phyloP scores from a whole-genome alignment of 73 alveolate species.

The Tetrahymena borealis region DNA sequence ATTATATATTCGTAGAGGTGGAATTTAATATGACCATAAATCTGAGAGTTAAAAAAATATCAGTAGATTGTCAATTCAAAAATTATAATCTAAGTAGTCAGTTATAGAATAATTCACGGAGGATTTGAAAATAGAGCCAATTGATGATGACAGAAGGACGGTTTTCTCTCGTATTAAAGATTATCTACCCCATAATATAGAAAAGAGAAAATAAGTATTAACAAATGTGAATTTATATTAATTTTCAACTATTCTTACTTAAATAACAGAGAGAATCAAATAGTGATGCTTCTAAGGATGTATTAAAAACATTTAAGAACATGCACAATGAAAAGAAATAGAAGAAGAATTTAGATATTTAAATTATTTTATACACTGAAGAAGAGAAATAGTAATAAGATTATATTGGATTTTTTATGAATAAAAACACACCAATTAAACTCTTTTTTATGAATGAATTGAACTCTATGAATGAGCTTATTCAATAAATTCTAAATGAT shows the following conservation, averaged over 20 bases:
- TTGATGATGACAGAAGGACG: background rate
- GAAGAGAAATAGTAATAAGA: background rate
- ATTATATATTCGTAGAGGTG: background rate
- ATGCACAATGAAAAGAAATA: background rate
- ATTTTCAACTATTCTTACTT: background rate
- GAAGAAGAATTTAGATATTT: background rate
- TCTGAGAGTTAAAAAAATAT: background rate
- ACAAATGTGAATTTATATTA: background rate
- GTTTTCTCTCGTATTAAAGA: background rate
- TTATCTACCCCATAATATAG: background rate
- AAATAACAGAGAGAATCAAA: background rate
- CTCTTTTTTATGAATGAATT: background rate
- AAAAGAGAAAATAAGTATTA: background rate
- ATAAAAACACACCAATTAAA: background rate
- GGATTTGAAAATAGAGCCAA: background rate
- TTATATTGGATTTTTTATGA: background rate
- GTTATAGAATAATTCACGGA: background rate
- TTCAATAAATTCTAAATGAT: background rate
- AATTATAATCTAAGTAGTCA: background rate
- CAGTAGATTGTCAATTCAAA: background rate
- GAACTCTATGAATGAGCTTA: background rate
- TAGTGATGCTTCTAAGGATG: background rate
- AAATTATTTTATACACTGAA: background rate
- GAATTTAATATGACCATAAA: background rate
- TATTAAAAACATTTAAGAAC: background rate